phyloP scores from a whole-genome alignment of 139 green algal species.

The Tetraselmis striata region DNA sequence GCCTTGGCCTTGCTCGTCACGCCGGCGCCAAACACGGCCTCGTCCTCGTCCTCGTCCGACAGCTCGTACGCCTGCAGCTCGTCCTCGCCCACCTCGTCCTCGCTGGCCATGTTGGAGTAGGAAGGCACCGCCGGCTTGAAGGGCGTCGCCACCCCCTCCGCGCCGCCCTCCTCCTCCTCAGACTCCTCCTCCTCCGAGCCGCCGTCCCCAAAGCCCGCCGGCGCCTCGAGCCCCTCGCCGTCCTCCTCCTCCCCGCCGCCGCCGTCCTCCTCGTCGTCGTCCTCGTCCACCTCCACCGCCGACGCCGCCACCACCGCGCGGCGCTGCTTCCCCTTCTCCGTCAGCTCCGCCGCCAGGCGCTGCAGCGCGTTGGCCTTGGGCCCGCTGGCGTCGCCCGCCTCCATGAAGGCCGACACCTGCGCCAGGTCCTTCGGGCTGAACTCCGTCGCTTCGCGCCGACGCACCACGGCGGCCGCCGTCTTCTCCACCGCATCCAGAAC shows the following conservation, averaged over 20 bases:
- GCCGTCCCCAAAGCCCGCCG: not conserved
- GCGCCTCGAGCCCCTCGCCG: not conserved
- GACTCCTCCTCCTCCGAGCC: not conserved
- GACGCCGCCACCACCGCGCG: slow-evolving; percentile 29
- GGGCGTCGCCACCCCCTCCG: not conserved
- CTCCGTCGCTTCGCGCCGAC: slow-evolving; percentile 49
- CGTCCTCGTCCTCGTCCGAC: slow-evolving; percentile 33
- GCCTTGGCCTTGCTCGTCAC: too few species aligned
- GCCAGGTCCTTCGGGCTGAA: slow-evolving; percentile 70
- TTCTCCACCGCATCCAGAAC: slow-evolving; percentile 55
- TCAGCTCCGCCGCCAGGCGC: slow-evolving; percentile 37
- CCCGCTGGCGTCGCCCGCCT: slow-evolving; percentile 20
- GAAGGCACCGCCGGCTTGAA: not conserved
- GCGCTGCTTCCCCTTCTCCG: slow-evolving; percentile 33
- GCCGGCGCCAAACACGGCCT: not conserved
- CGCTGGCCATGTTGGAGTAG: not conserved
- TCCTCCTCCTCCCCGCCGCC: slow-evolving; percentile 2
- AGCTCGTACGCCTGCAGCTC: slow-evolving; percentile 36
- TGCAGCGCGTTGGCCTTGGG: slow-evolving; percentile 43
- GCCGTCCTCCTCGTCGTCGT: slow-evolving; percentile 8
- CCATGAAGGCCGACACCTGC: slow-evolving; percentile 42
- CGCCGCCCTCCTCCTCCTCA: not conserved
- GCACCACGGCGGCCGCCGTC: slow-evolving; percentile 56
- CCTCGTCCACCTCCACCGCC: slow-evolving; percentile 19
- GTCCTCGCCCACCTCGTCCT: slow-evolving; percentile 11